phyloP scores from a whole-genome alignment of 805 yeast species.

The Wickerhamomyces alni region DNA sequence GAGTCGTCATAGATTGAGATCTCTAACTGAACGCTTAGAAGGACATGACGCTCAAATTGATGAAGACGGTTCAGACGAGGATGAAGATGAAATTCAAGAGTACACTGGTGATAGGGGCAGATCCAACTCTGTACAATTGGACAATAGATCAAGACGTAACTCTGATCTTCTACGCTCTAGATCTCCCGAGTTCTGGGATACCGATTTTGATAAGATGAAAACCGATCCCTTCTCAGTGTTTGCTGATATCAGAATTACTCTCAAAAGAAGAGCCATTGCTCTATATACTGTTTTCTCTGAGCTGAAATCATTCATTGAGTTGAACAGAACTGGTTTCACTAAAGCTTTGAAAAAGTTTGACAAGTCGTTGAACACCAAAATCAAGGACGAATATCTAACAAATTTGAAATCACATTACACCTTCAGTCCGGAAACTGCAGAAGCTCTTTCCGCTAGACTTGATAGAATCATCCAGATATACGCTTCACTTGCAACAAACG shows the following conservation, averaged over 20 bases:
- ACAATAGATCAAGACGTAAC: slow-evolving; percentile 13
- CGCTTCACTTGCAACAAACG: slow-evolving; percentile 44
- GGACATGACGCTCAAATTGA: no score
- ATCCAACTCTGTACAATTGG: slow-evolving; percentile 17
- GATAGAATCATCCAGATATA: slow-evolving; percentile 48
- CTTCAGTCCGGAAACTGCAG: slow-evolving; percentile 45
- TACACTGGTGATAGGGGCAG: slow-evolving; percentile 15
- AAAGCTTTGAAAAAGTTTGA: slow-evolving; percentile 92
- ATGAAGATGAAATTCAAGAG: slow-evolving; percentile 10
- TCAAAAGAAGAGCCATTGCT: slow-evolving; percentile 60
- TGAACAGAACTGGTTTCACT: slow-evolving; percentile 83
- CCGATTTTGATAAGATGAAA: slow-evolving; percentile 13
- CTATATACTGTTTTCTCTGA: slow-evolving; percentile 75
- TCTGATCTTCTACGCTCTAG: slow-evolving; percentile 12
- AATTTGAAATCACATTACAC: slow-evolving; percentile 44
- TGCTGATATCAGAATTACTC: slow-evolving; percentile 40
- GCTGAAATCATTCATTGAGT: slow-evolving; percentile 72
- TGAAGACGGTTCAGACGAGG: slow-evolving; percentile 24
- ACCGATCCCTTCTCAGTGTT: slow-evolving; percentile 18
- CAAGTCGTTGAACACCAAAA: slow-evolving; percentile 60
- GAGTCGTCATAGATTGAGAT: background rate
- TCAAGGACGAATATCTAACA: slow-evolving; percentile 53
- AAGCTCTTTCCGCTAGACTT: slow-evolving; percentile 44
- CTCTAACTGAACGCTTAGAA: background rate
- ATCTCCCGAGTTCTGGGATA: slow-evolving; percentile 23